Evolutionary conservation across 148 eudicot species (phyloP), one percentile per base, ranked within the genome.

Genomic region (Silene latifolia): DNA sequence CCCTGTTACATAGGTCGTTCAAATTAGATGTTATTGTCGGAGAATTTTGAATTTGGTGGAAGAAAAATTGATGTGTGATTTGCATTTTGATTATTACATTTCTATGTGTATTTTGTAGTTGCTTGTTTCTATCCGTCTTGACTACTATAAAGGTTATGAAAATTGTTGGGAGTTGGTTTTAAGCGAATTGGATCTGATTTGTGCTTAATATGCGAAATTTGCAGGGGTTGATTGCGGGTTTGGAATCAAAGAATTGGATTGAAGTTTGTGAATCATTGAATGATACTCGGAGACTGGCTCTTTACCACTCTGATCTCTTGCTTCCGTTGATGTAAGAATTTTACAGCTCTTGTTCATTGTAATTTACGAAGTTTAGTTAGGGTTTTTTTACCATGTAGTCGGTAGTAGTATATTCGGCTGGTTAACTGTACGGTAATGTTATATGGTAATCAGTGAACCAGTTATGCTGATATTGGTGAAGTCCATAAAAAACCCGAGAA

Each of bases 401-500:
- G 13, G 56, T 51, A 7, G 56, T 0, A 51, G 17, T 35, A 21
- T 13, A 20, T 20, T 23, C 24, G 14, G 32, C 19, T 21, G 58
- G 23, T 4, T 32, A 0, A 27, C 58, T n/a, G 7, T 11, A 5
- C 25, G 0, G 21, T 77, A 53, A 57, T 75, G 72, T 56, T 19
- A 25, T 74, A 47, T 63, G 39, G 29, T 0, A 17, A 70, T 73
- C 85, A 95, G 99, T 78, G 99, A 89, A 25, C 89, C 86, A 39
- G 91, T 95, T 63, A 72, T 89, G 83, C 46, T 78, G 66, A 85
- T 89, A 76, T 54, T 89, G 83, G 94, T 92, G 80, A 95, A 92
- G 84, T 77, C 96, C 58, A 90, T 92, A 86, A 92, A 95, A 87
- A 95, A 92, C 53, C 99, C 99, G 19, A 90, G 99, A 86, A 95